These are phyloP conservation scores for Podaxis rugospora DNA, from an alignment of 768 basidiomycete genomes.

Conservation along the genomic window DNA sequence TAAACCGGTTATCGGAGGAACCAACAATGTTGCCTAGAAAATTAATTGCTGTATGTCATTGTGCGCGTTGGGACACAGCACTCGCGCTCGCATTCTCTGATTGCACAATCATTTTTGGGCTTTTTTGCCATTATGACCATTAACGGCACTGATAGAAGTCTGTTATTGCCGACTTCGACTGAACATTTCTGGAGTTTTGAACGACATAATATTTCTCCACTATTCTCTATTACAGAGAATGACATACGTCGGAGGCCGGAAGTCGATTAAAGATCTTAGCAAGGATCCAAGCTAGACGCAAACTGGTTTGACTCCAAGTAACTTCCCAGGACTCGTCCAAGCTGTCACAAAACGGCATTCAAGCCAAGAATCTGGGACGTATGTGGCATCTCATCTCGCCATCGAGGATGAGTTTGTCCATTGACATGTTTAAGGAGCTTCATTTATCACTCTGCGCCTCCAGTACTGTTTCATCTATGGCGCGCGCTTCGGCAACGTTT, in stretches of 20 bases:
- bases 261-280: neutral
- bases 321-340: neutral
- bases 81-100: neutral
- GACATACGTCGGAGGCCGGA: neutral
- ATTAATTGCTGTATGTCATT: neutral
- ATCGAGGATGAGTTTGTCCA: neutral
- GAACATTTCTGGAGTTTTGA: neutral
- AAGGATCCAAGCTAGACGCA: neutral
- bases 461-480: neutral
- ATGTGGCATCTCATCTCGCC: neutral
- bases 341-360: neutral
- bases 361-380: neutral
- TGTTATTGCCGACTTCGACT: neutral
- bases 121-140: neutral
- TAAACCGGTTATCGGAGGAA: neutral
- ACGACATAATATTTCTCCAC: constrained; percentile 9
- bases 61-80: neutral
- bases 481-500: neutral
- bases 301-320: neutral
- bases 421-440: neutral
- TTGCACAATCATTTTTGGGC: neutral
- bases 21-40: neutral
- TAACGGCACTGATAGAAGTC: neutral
- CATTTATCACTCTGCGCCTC: neutral
- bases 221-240: neutral